Evolutionary conservation across 768 basidiomycete species (phyloP).

Genomic region (Tricholoma flavovirens): DNA sequence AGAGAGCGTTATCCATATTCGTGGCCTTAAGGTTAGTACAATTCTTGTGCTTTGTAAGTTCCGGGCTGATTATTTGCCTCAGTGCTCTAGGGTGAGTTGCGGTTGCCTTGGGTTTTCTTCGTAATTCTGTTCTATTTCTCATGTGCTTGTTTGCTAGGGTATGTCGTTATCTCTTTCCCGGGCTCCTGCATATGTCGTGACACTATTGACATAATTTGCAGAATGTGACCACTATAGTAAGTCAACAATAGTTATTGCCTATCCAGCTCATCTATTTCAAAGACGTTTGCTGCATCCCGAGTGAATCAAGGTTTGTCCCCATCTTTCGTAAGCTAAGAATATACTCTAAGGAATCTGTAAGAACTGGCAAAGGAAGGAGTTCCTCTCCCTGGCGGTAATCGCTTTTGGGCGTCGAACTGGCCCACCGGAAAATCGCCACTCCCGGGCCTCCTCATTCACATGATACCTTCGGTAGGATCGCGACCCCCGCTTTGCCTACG

Average conservation of each 20-base stretch:
- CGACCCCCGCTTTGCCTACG: no score
- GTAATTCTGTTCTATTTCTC: neutral
- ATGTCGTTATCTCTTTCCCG: neutral
- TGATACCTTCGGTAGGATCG: neutral
- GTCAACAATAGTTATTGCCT: neutral
- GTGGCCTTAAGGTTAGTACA: slow-evolving; percentile 6
- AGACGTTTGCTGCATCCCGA: neutral
- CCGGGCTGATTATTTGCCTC: neutral
- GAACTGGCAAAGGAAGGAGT: neutral
- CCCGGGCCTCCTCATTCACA: neutral
- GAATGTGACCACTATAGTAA: neutral
- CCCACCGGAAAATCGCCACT: neutral
- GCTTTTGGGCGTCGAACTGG: neutral
- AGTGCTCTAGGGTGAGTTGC: neutral
- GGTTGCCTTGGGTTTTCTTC: no score
- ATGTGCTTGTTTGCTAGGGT: neutral
- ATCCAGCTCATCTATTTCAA: neutral
- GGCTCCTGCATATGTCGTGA: no score
- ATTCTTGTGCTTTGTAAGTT: neutral
- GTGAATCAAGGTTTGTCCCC: neutral
- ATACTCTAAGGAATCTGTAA: neutral
- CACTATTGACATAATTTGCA: neutral
- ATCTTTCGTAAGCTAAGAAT: no score
- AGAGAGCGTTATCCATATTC: slow-evolving; percentile 28
- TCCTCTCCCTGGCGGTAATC: neutral